These are phyloP conservation scores for Apiospora marii DNA, from an alignment of 2,329 filamentous ascomycete genomes.

Conservation along the genomic window DNA sequence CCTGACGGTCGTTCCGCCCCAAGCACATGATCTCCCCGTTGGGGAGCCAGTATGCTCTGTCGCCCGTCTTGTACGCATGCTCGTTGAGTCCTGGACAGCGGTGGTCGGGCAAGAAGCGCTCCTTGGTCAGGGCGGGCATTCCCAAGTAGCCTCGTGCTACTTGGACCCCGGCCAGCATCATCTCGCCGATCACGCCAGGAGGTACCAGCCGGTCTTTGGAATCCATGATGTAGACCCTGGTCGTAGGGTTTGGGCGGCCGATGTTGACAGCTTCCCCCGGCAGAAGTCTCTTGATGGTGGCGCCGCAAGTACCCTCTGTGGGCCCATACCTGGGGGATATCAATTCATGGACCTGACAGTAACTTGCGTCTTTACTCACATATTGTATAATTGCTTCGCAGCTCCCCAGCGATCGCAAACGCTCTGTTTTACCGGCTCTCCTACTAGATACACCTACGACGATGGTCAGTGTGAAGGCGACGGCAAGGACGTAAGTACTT, in stretches of 20 bases:
- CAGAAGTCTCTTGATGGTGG: conserved; percentile 42
- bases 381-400: conserved; percentile 46
- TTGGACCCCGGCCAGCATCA: conserved; percentile 53
- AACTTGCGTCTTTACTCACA: too few species aligned
- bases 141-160: conserved; percentile 50
- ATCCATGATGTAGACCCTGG: conserved; percentile 50
- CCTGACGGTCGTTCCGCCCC: conserved; percentile 48
- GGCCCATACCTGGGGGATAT: too few species aligned
- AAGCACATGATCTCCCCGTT: conserved; percentile 43
- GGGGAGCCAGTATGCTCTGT: conserved; percentile 44
- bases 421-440: conserved; percentile 46
- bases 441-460: conserved; percentile 47
- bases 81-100: conserved; percentile 30
- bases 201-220: conserved; percentile 37
- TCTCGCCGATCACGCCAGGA: conserved; percentile 48
- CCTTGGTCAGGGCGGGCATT: conserved; percentile 36
- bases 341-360: too few species aligned
- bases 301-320: conserved; percentile 49
- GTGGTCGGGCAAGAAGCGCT: conserved; percentile 44
- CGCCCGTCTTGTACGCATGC: conserved; percentile 50
- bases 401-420: conserved; percentile 44
- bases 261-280: conserved; percentile 43
- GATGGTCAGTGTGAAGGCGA: too few species aligned
- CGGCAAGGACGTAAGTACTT: too few species aligned
- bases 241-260: conserved; percentile 45